These are phyloP conservation scores for Psilocybe tampanensis DNA, from an alignment of 768 basidiomycete species.

Conservation along the genomic window DNA sequence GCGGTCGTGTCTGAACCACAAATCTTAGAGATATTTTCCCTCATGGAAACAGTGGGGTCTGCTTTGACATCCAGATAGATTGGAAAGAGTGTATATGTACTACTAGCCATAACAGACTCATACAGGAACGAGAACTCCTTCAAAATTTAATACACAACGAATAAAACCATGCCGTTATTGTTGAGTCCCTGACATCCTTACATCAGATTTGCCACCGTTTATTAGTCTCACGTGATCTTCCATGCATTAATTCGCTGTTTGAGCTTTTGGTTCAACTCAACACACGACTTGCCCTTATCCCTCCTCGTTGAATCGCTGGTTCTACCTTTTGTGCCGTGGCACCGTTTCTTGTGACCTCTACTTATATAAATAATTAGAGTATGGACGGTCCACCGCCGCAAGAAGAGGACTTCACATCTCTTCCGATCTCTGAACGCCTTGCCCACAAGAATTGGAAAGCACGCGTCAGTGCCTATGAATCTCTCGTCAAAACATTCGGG, in stretches of 20 bases:
- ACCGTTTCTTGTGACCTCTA: conserved; percentile 16
- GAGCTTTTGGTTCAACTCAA: not conserved
- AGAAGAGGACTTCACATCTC: conserved; percentile 89
- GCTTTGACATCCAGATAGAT: conserved; percentile 45
- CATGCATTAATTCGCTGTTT: conserved; percentile 6
- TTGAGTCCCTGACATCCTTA: no score
- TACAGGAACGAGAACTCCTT: no score
- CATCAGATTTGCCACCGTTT: not conserved
- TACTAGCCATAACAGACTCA: no score
- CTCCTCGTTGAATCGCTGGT: not conserved
- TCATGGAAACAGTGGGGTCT: conserved; percentile 61
- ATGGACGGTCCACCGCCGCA: conserved; percentile 93
- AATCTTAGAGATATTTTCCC: conserved; percentile 54
- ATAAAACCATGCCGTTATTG: no score
- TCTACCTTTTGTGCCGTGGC: conserved; percentile 1
- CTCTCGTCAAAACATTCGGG: conserved; percentile 84
- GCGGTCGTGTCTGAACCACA: conserved; percentile 51
- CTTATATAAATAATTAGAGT: conserved; percentile 16
- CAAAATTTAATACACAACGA: no score
- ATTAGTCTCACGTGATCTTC: not conserved
- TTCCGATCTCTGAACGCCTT: conserved; percentile 80
- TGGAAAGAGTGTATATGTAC: no score
- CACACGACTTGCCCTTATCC: not conserved
- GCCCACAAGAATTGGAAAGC: conserved; percentile 99
- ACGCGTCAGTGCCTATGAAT: conserved; percentile 88